Base-by-base conservation (phyloP, 2,329 filamentous ascomycete genomes). In the Sclerotinia sclerotiorum region DNA sequence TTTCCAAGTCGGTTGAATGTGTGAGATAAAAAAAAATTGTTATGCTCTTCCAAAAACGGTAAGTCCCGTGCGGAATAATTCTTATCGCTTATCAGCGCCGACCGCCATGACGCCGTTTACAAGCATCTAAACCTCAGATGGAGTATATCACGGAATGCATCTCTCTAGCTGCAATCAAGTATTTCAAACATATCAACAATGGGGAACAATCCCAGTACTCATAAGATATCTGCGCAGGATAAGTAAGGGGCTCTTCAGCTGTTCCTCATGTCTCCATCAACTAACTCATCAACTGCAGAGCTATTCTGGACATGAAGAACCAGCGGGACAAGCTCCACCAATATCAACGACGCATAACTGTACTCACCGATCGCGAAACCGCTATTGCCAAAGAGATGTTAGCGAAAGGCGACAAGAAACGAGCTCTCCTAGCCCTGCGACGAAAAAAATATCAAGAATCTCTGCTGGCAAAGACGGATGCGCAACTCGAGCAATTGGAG, bases 381-480 rank as follows among this genome's bases (percentile, higher is more conserved):
- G 90, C 89, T 57, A 90, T 97, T 69, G 94, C 95, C 29, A 88
- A 87, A 73, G 86, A 92, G 82, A 94, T 96, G 81, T 85, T 98
- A 27, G 88, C 88, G 24, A 85, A 87, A 70, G 90, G 91, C 76
- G 91, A 97, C 81, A 94, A 93, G 80, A 82, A 86, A 73, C 88
- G 89, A 71, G 95, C 95, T 0, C 85, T 97, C 29, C 85, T 98
- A 44, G 95, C 95, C 1, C 85, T 99, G 70, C 90, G 95, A 68
- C 88, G 94, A 74, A 97, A 97, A 82, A 99, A 98, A 79, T 98
- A 97, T 83, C 95, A 99, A 79, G 92, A 98, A 79, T 90, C 91
- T 35, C 85, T 98, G 29, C 85, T 98, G 17, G 84, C 87, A 70
- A 94, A 97, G 82, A 97, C 94, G 17, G 94, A 99, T 80, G 87